These are phyloP conservation scores for Podosphaera leucotricha DNA, from an alignment of 2,329 filamentous ascomycete species.

Conservation along the genomic window DNA sequence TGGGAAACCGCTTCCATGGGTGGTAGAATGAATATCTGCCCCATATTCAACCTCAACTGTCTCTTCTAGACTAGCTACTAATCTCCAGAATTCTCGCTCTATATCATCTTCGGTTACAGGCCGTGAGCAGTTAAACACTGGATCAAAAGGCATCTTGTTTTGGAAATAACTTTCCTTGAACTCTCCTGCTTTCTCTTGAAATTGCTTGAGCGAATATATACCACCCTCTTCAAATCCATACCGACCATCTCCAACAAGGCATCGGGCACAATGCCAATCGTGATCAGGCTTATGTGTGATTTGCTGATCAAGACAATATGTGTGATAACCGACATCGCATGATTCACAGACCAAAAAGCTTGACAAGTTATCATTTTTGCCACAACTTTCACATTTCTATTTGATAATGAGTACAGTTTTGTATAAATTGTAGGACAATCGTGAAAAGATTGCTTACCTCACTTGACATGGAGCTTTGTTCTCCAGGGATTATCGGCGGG, in stretches of 20 bases:
- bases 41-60: constrained; percentile 96
- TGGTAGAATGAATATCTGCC: constrained; percentile 93
- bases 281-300: constrained; percentile 52
- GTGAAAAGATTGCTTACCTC: constrained; percentile 26
- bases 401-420: constrained; percentile 13
- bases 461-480: constrained; percentile 20
- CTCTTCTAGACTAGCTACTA: constrained; percentile 83
- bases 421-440: constrained; percentile 23
- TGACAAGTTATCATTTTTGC: constrained; percentile 47
- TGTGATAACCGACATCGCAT: constrained; percentile 76
- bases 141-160: constrained; percentile 70
- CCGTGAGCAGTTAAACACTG: constrained; percentile 54
- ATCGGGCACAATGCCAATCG: constrained; percentile 92
- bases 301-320: constrained; percentile 69
- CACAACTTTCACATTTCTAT: constrained; percentile 69
- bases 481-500: constrained; percentile 38
- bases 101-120: constrained; percentile 87
- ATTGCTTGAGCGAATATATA: constrained; percentile 82
- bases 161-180: constrained; percentile 93
- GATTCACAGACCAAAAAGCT: constrained; percentile 68
- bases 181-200: constrained; percentile 83
- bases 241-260: constrained; percentile 84
- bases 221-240: constrained; percentile 96
- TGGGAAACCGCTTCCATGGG: constrained; percentile 89
- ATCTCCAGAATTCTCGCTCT: constrained; percentile 86